Percentiles rank a stretch among this genome's conserved stretches.
phyloP scores from a whole-genome alignment of 2,329 filamentous ascomycete genomes.

The Gnomoniopsis smithogilvyi region DNA sequence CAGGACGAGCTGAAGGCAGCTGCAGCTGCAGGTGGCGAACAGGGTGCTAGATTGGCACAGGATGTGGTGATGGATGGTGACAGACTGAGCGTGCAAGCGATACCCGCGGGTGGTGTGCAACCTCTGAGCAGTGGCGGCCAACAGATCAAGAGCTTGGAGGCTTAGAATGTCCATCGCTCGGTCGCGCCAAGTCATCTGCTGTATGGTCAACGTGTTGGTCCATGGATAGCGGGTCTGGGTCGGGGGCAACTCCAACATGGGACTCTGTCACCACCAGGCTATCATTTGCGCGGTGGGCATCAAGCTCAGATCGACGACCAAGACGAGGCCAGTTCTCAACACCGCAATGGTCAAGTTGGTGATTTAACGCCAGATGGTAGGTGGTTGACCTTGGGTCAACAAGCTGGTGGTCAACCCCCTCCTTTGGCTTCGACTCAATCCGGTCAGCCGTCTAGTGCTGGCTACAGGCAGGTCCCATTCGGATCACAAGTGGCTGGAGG shows the following conservation, averaged over 20 bases:
- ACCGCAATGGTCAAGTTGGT: neutral
- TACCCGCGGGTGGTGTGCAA: constrained; percentile 43
- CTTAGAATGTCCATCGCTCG: constrained; percentile 30
- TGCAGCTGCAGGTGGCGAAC: constrained; percentile 45
- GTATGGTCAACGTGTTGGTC: too few species aligned
- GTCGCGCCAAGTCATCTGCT: neutral
- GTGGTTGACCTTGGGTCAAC: neutral
- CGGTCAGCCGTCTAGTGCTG: neutral
- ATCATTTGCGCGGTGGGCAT: neutral
- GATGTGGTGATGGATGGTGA: constrained; percentile 47
- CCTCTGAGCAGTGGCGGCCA: constrained; percentile 53
- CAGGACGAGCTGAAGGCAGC: constrained; percentile 70
- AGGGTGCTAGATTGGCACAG: constrained; percentile 44
- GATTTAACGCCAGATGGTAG: neutral
- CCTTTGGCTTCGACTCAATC: neutral
- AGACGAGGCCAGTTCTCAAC: neutral
- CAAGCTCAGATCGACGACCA: neutral
- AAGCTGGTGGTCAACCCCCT: neutral
- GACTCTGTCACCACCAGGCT: neutral
- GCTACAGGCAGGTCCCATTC: neutral
- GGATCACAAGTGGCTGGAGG: neutral
- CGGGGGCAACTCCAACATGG: neutral
- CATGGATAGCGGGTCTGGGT: neutral
- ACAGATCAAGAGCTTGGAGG: constrained; percentile 54
- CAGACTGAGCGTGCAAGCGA: constrained; percentile 50